phyloP scores from a whole-genome alignment of 139 green algal genomes.

The Spirogloea muscicola region DNA sequence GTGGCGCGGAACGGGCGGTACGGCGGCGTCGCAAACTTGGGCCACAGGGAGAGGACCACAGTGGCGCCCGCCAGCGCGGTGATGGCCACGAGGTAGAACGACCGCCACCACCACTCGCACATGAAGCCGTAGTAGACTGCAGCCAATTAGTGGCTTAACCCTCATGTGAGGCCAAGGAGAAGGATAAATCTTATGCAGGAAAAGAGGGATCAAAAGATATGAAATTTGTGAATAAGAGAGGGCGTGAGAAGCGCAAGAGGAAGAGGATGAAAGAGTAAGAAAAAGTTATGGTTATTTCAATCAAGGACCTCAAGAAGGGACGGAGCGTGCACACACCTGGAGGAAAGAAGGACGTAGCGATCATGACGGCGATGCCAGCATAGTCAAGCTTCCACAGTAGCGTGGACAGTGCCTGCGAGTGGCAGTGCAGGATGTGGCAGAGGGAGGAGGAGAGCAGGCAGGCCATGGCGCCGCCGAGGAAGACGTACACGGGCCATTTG shows the following conservation, averaged over 20 bases:
- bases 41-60: constrained; percentile 63
- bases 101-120: constrained; percentile 63
- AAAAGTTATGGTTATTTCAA: too few relatives aligned
- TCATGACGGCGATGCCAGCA: constrained; percentile 83
- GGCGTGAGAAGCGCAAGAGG: too few relatives aligned
- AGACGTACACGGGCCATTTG: constrained; percentile 81
- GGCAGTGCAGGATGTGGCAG: constrained; percentile 89
- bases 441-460: constrained; percentile 77
- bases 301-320: too few relatives aligned
- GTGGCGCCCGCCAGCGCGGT: constrained; percentile 61
- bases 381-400: constrained; percentile 79
- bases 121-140: constrained; percentile 90
- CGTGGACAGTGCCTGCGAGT: constrained; percentile 42
- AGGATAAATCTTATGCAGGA: neutral
- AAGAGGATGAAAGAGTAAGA: too few relatives aligned
- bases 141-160: too few relatives aligned
- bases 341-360: constrained; percentile 91
- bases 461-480: constrained; percentile 79
- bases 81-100: constrained; percentile 76
- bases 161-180: too few relatives aligned
- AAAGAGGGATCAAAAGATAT: too few relatives aligned
- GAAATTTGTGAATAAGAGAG: too few relatives aligned
- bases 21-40: constrained; percentile 62
- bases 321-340: too few relatives aligned
- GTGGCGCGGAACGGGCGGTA: constrained; percentile 66